phyloP scores from a whole-genome alignment of 371 early-diverging fungal species.

The Saksenaea oblongispora region DNA sequence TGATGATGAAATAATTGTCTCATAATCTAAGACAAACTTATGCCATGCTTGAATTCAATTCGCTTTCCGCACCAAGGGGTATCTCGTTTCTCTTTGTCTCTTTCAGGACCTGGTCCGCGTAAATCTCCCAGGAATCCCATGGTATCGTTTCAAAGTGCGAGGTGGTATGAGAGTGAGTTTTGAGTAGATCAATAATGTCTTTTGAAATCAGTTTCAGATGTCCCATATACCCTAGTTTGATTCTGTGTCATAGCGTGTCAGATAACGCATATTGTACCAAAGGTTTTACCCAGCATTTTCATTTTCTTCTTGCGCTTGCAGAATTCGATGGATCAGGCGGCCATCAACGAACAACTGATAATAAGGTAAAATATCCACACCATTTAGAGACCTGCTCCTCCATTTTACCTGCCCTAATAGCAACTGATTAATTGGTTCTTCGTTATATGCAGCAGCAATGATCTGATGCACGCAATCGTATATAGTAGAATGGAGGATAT shows the following conservation, averaged over 20 bases:
- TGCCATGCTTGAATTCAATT: neutral
- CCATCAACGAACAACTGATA: slow-evolving; percentile 1
- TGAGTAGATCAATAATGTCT: slow-evolving; percentile 6
- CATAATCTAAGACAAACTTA: neutral
- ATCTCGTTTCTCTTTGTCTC: neutral
- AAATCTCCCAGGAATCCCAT: neutral
- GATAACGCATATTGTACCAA: neutral
- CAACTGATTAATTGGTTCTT: neutral
- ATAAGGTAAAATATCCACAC: neutral
- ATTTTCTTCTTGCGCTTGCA: neutral
- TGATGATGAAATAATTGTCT: neutral
- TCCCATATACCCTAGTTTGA: slow-evolving; percentile 18
- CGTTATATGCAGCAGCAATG: neutral
- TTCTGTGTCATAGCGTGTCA: neutral
- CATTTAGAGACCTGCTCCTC: too few species aligned
- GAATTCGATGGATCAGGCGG: neutral
- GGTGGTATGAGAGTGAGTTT: neutral
- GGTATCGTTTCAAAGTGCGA: neutral
- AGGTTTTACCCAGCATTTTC: slow-evolving; percentile 2
- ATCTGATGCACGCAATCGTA: slow-evolving; percentile 19
- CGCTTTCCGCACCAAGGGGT: neutral
- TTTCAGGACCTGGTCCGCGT: neutral
- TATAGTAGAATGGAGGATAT: slow-evolving; percentile 16
- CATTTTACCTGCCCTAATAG: slow-evolving; percentile 7
- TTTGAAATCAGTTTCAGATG: slow-evolving; percentile 20